Percentiles rank a stretch among this genome's conserved stretches.
Evolutionary conservation across 805 yeast genomes (phyloP).

Genomic region (Teunomyces kruisii): DNA sequence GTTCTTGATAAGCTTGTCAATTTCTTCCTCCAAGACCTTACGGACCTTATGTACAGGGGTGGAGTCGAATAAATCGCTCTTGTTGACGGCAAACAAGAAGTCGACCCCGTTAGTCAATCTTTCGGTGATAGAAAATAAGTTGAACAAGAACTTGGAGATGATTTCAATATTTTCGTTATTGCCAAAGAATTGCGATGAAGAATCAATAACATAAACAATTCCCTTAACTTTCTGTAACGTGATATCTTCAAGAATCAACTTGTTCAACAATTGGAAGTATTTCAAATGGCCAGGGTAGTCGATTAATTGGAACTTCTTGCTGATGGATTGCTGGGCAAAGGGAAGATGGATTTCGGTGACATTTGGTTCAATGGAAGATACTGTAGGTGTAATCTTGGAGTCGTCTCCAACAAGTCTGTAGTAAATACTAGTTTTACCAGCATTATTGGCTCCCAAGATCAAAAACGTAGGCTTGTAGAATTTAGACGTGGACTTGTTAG

Average conservation of each 20-base stretch:
- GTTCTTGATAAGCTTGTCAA: conserved; percentile 53
- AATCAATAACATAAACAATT: conserved; percentile 73
- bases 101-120: conserved; percentile 67
- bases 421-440: conserved; percentile 68
- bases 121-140: conserved; percentile 64
- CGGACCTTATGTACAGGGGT: conserved; percentile 65
- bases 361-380: conserved; percentile 41
- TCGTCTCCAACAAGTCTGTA: conserved; percentile 21
- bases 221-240: conserved; percentile 54
- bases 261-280: conserved; percentile 57
- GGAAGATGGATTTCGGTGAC: conserved; percentile 31
- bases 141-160: conserved; percentile 61
- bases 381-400: conserved; percentile 20
- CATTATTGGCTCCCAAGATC: conserved; percentile 60
- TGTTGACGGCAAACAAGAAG: conserved; percentile 77
- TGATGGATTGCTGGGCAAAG: conserved; percentile 32
- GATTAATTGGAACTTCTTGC: conserved; percentile 48
- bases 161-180: conserved; percentile 25
- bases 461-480: conserved; percentile 53
- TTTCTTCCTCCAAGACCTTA: conserved; percentile 60
- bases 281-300: conserved; percentile 92
- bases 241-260: conserved; percentile 43
- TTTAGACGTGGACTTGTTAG: conserved; percentile 6
- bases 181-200: conserved; percentile 57
- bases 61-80: conserved; percentile 81